Base-by-base conservation (phyloP, 2,329 filamentous ascomycete species). In the Aspergillus clavatus region DNA sequence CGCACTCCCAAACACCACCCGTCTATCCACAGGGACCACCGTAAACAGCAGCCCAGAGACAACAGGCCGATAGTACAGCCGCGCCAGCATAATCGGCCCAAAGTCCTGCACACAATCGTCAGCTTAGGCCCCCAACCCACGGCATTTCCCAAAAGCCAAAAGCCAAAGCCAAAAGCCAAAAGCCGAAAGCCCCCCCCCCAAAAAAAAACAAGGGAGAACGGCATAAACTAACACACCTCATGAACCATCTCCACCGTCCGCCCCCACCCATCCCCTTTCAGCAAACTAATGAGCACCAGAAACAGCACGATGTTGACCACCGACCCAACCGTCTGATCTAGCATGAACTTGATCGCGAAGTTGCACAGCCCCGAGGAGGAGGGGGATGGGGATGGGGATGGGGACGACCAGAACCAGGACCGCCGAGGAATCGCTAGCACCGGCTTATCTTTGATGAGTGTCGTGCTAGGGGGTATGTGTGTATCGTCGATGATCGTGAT, bases 31-130 rank as follows among this genome's bases (percentile, higher is more conserved):
- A n/a, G 83, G 86, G 52, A 86, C 77, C 48, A 89, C 70, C 1
- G 82, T 76, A 59, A 86, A 89, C 72, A 86, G 86, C 50, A 87
- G 60, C 14, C 86, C 61, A 51, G 82, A 85, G 18, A 90, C 81
- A 3, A 77, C 56, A 1, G 87, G 87, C 80, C 87, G 89, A 46
- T 90, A 73, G 59, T 79, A 83, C 69, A 84, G 81, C 1, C 87
- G 84, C 0, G 89, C 87, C 36, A 71, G 59, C 54, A 88, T 73
- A 45, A 91, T 73, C 0, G 76, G 73, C 69, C 73, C 78, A 54
- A 87, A 84, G 61, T 87, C 84, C 35, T 72, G 11, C n/a, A n/a
- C 7, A 16, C 14, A 7, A 37, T 48, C 37, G 43, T n/a, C n/a
- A n/a, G n/a, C n/a, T n/a, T n/a, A n/a, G n/a, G n/a, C n/a, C n/a